Conservation (phyloP, 805 yeast species). For the Yarrowia deformans region DNA sequence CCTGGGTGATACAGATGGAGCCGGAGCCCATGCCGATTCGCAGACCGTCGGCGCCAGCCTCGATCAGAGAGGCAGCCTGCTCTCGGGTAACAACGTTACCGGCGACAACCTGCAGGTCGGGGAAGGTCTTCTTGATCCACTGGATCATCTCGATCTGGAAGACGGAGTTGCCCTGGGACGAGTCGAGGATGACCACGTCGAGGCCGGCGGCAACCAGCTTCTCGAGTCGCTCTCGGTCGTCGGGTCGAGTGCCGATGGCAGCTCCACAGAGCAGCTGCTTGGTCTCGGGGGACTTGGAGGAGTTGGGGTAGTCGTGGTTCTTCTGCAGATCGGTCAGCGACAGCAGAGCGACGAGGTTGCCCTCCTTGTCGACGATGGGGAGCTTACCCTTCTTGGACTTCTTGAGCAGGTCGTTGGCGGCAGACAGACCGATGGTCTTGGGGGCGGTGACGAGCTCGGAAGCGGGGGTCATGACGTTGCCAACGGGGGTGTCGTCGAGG, state of each 20-base stretch:
- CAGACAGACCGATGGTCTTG: slow-evolving; percentile 78
- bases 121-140: slow-evolving; percentile 83
- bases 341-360: slow-evolving; percentile 82
- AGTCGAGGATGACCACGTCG: slow-evolving; percentile 94
- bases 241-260: slow-evolving; percentile 92
- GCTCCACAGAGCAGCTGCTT: slow-evolving; percentile 99
- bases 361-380: slow-evolving; percentile 83
- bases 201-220: slow-evolving; percentile 94
- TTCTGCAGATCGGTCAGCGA: slow-evolving; percentile 97
- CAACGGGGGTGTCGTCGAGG: slow-evolving; percentile 64
- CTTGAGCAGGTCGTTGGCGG: slow-evolving; percentile 91
- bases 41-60: slow-evolving; percentile 96
- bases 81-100: slow-evolving; percentile 99
- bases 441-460: slow-evolving; percentile 82
- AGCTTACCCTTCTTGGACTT: slow-evolving; percentile 96
- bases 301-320: slow-evolving; percentile 90
- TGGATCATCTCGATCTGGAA: slow-evolving; percentile 94
- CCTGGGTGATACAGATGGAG: slow-evolving; percentile 98
- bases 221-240: slow-evolving; percentile 83
- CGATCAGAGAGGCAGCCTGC: slow-evolving; percentile 94
- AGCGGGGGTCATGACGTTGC: slow-evolving; percentile 78
- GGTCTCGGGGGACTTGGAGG: slow-evolving; percentile 89
- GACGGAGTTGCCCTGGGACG: slow-evolving; percentile 96
- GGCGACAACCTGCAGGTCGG: slow-evolving; percentile 87
- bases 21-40: slow-evolving; percentile 99